Percentiles rank a stretch among this genome's conserved stretches.
phyloP scores from a whole-genome alignment of 2,329 filamentous ascomycete genomes.

The Pseudogymnoascus sp. region DNA sequence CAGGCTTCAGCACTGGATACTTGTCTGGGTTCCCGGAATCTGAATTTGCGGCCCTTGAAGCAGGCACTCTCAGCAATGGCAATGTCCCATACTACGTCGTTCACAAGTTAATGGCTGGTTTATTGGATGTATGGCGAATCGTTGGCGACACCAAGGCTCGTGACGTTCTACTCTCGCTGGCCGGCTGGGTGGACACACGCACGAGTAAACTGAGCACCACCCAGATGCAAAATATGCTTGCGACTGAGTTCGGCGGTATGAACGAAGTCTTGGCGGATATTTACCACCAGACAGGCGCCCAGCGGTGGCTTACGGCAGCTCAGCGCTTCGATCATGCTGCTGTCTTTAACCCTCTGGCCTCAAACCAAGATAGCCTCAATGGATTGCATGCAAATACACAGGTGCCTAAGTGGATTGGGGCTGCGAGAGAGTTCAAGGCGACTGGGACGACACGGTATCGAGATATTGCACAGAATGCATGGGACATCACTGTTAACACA shows the following conservation, averaged over 20 bases:
- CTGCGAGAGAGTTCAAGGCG: conserved; percentile 38
- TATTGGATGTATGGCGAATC: conserved; percentile 41
- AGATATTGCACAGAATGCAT: conserved; percentile 42
- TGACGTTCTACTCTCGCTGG: conserved; percentile 36
- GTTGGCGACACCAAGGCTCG: conserved; percentile 35
- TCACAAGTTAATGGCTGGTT: conserved; percentile 35
- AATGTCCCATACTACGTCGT: conserved; percentile 46
- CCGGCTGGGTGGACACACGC: conserved; percentile 40
- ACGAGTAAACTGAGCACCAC: conserved; percentile 34
- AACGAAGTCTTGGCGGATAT: conserved; percentile 42
- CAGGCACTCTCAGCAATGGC: conserved; percentile 35
- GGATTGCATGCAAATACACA: conserved; percentile 46
- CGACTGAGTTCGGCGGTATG: conserved; percentile 46
- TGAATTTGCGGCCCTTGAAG: conserved; percentile 37
- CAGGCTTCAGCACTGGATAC: conserved; percentile 37
- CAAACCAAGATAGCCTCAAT: conserved; percentile 36
- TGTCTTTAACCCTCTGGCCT: conserved; percentile 38
- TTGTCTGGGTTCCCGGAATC: conserved; percentile 44
- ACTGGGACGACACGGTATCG: conserved; percentile 37
- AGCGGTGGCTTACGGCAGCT: conserved; percentile 38
- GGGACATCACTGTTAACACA: conserved; percentile 36
- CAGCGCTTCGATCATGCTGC: conserved; percentile 41
- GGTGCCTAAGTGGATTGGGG: conserved; percentile 46
- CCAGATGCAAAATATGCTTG: conserved; percentile 40
- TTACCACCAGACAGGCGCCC: conserved; percentile 37